phyloP scores from a whole-genome alignment of 2,329 filamentous ascomycete species.

The Fusarium sp. region DNA sequence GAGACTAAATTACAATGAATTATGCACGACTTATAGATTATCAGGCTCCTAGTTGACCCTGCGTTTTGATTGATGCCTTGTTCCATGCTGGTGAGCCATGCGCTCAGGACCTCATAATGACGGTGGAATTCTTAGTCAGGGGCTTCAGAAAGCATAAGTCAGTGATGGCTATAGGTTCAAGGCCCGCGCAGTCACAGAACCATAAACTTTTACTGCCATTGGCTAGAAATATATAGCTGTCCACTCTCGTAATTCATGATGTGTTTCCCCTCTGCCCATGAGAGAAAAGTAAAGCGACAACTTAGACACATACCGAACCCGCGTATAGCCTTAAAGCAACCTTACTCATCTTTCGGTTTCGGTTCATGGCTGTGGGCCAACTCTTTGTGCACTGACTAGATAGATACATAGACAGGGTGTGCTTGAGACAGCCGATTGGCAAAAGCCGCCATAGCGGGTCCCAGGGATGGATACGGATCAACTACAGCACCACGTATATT shows the following conservation, averaged over 20 bases:
- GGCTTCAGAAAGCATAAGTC: not conserved
- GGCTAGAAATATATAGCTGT: not conserved
- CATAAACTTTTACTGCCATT: accelerated
- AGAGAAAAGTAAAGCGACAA: not conserved
- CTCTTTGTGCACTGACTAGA: not conserved
- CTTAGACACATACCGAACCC: not conserved
- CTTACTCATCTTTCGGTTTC: not conserved
- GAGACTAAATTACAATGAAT: not conserved
- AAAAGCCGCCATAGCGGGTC: not conserved
- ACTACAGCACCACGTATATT: too few relatives aligned
- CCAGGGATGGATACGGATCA: too few relatives aligned
- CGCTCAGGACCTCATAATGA: too few relatives aligned
- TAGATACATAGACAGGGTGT: too few relatives aligned
- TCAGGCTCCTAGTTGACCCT: not conserved
- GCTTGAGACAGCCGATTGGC: not conserved
- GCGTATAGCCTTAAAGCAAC: not conserved
- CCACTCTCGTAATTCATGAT: not conserved
- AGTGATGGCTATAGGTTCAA: accelerated
- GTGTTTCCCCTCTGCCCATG: too few relatives aligned
- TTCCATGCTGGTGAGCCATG: too few relatives aligned
- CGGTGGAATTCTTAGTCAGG: not conserved
- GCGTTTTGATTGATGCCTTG: not conserved
- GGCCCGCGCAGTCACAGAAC: accelerated
- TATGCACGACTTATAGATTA: not conserved
- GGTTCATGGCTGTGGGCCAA: not conserved